Evolutionary conservation across 1,284 basidiomycete species (phyloP).

Genomic region (Fomitopsis pinicola): DNA sequence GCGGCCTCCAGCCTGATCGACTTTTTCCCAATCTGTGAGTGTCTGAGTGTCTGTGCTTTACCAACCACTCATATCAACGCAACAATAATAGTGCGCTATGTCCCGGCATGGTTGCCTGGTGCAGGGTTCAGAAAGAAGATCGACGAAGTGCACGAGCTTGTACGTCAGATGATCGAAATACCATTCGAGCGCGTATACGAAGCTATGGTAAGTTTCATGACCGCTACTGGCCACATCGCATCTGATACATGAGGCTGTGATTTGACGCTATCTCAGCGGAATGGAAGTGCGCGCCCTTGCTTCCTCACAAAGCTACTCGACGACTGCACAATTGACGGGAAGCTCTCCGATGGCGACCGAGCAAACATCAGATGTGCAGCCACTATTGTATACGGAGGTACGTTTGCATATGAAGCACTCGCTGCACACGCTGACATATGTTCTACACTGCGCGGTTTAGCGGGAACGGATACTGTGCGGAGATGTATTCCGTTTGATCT

Average conservation of each 20-base stretch:
- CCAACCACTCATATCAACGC: background rate
- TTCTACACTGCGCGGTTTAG: constrained; percentile 2
- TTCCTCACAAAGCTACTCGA: no score
- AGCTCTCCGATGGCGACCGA: background rate
- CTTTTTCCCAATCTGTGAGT: constrained; percentile 21
- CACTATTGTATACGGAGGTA: background rate
- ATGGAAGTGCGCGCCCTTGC: background rate
- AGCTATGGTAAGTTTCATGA: background rate
- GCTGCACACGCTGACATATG: no score
- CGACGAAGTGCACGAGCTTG: constrained; percentile 3
- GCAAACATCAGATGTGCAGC: background rate
- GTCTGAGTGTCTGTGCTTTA: background rate
- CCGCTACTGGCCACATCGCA: background rate
- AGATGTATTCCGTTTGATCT: background rate
- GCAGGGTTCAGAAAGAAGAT: constrained; percentile 15
- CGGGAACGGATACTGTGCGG: constrained; percentile 21
- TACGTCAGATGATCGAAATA: constrained; percentile 9
- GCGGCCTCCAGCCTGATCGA: constrained; percentile 17
- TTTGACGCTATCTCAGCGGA: no score
- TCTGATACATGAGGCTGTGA: background rate
- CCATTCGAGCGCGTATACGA: background rate
- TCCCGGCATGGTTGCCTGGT: constrained; percentile 17
- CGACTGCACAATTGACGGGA: no score
- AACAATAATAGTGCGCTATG: constrained; percentile 8
- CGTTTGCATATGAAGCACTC: no score